These are phyloP conservation scores for Rhizodiscina lignyota DNA, from an alignment of 495 filamentous ascomycete species.

Conservation along the genomic window DNA sequence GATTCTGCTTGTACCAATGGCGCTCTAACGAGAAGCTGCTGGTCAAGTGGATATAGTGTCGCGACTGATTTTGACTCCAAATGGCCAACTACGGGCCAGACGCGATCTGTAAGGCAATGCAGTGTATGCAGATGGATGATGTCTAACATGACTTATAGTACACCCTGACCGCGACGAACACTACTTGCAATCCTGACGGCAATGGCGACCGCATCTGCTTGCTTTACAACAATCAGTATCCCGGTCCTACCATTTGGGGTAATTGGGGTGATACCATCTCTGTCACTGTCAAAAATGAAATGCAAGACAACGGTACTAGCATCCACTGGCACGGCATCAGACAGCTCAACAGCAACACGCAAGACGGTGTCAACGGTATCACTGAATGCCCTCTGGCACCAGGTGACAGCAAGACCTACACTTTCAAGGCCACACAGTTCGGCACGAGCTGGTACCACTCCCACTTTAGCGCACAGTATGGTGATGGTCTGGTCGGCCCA, in stretches of 20 bases:
- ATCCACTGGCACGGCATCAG: constrained; percentile 24
- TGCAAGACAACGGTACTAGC: constrained; percentile 21
- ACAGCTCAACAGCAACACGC: constrained; percentile 13
- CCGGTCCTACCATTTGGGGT: constrained; percentile 17
- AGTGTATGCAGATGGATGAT: background rate
- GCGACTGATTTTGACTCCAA: constrained; percentile 16
- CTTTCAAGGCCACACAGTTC: constrained; percentile 20
- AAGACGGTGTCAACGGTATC: constrained; percentile 21
- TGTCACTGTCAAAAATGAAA: constrained; percentile 18
- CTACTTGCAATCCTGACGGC: constrained; percentile 15
- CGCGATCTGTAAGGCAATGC: constrained; percentile 1
- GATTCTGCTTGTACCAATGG: constrained; percentile 13
- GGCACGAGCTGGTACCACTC: constrained; percentile 24
- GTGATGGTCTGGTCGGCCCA: constrained; percentile 19
- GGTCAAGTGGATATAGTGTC: constrained; percentile 12
- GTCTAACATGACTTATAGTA: constrained; percentile 3
- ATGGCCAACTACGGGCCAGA: constrained; percentile 15
- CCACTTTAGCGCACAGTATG: constrained; percentile 20
- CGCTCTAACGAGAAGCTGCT: constrained; percentile 12
- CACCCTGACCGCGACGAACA: constrained; percentile 10
- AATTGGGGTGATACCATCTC: constrained; percentile 21
- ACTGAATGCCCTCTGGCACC: constrained; percentile 23
- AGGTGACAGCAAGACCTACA: constrained; percentile 18
- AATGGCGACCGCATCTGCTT: constrained; percentile 2
- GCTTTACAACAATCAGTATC: constrained; percentile 18